A percentile compares a stretch with the other conserved stretches of the same genome.
phyloP scores from a whole-genome alignment of 768 basidiomycete genomes.

The Boletales sp. region DNA sequence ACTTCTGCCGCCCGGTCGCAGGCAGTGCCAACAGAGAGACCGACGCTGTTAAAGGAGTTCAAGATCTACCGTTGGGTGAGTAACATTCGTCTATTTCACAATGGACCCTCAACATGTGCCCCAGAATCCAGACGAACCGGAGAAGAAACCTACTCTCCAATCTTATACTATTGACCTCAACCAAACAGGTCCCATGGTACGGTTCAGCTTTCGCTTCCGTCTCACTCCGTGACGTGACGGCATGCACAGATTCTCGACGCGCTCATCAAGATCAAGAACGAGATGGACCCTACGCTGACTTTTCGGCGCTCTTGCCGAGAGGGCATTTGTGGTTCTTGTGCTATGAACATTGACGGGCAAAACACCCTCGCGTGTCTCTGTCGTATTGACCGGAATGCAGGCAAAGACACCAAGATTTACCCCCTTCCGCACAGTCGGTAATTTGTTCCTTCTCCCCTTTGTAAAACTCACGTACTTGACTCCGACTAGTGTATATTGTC shows the following conservation, averaged over 20 bases:
- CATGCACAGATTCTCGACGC: slow-evolving; percentile 75
- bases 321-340: slow-evolving; percentile 97
- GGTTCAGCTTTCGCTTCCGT: slow-evolving; percentile 7
- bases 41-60: slow-evolving; percentile 85
- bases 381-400: slow-evolving; percentile 76
- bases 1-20: slow-evolving; percentile 25
- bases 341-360: slow-evolving; percentile 98
- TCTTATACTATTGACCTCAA: slow-evolving; percentile 90
- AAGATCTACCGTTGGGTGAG: slow-evolving; percentile 97
- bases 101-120: background rate
- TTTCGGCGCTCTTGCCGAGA: slow-evolving; percentile 92
- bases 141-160: slow-evolving; percentile 87
- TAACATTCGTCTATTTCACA: background rate
- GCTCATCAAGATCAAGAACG: slow-evolving; percentile 99
- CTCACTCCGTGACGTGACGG: background rate
- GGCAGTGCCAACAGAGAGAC: slow-evolving; percentile 59
- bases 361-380: slow-evolving; percentile 98
- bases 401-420: slow-evolving; percentile 87
- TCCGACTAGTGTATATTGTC: slow-evolving; percentile 84
- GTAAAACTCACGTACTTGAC: background rate
- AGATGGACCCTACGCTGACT: slow-evolving; percentile 93
- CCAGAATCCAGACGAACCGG: slow-evolving; percentile 93
- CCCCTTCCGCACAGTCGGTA: slow-evolving; percentile 93
- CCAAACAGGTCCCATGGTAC: slow-evolving; percentile 92
- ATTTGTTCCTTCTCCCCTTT: background rate